Percentiles rank a stretch among this genome's conserved stretches.
These are phyloP conservation scores for Leccinum ochraceum DNA, from an alignment of 768 basidiomycete species.

Conservation along the genomic window DNA sequence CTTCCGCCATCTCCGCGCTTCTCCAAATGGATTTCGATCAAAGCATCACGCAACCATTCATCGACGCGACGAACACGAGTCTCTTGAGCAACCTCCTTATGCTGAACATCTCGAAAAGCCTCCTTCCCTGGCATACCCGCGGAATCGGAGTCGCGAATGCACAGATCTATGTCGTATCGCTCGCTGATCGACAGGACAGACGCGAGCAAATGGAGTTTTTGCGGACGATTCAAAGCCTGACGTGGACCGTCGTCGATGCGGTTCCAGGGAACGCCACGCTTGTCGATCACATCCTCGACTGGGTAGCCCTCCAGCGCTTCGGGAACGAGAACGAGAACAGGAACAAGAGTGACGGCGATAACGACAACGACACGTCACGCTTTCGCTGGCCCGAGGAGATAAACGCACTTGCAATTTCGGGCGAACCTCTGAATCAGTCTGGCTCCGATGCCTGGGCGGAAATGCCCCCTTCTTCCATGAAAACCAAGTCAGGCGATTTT, in stretches of 20 bases:
- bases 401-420: constrained; percentile 26
- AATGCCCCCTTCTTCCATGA: background rate
- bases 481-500: background rate
- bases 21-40: constrained; percentile 19
- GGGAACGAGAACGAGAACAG: background rate
- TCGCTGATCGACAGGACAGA: constrained; percentile 56
- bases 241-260: constrained; percentile 59
- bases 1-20: constrained; percentile 6
- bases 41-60: background rate
- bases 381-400: constrained; percentile 45
- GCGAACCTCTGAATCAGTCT: constrained; percentile 6
- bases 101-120: background rate
- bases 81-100: background rate
- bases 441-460: constrained; percentile 29
- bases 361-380: background rate
- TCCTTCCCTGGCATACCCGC: constrained; percentile 2
- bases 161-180: constrained; percentile 58
- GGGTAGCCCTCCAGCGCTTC: constrained; percentile 34
- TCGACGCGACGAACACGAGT: background rate
- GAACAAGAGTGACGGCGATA: background rate
- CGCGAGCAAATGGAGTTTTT: constrained; percentile 58
- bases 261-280: constrained; percentile 39
- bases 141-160: constrained; percentile 40
- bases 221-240: constrained; percentile 44
- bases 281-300: constrained; percentile 43